Evolutionary conservation across 2,329 filamentous ascomycete genomes (phyloP).

Genomic region (Talaromyces sp.): DNA sequence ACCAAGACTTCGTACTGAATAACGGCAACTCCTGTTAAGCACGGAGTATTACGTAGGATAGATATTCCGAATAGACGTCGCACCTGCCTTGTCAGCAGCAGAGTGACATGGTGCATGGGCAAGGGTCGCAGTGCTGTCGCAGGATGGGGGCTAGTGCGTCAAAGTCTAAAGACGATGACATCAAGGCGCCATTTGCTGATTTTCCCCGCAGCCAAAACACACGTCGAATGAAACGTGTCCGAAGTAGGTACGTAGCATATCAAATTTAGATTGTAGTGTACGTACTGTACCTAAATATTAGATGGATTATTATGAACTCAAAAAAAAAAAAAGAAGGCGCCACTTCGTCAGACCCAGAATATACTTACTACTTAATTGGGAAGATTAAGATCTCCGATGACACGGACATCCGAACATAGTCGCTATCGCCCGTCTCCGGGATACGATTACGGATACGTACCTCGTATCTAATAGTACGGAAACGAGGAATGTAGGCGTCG

Average conservation of each 20-base stretch:
- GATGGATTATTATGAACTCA: no score
- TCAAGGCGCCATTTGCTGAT: neutral
- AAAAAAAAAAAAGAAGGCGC: neutral
- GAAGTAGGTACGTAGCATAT: neutral
- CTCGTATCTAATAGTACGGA: neutral
- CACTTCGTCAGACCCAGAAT: neutral
- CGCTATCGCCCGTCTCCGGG: neutral
- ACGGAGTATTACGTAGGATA: neutral
- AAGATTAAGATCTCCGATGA: neutral
- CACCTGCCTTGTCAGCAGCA: neutral
- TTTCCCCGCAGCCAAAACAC: neutral
- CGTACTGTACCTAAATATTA: no score
- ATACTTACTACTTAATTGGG: neutral
- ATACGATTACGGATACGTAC: neutral
- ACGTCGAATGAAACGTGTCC: neutral
- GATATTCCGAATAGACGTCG: neutral
- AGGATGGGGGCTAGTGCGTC: neutral
- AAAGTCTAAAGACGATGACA: neutral
- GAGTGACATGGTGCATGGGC: neutral
- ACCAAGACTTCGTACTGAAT: no score
- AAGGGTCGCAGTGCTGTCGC: neutral
- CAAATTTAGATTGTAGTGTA: neutral
- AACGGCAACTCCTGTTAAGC: no score
- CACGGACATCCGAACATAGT: neutral
- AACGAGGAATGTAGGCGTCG: neutral